phyloP scores from a whole-genome alignment of 2,329 filamentous ascomycete genomes.

The Bipolaris cookei region DNA sequence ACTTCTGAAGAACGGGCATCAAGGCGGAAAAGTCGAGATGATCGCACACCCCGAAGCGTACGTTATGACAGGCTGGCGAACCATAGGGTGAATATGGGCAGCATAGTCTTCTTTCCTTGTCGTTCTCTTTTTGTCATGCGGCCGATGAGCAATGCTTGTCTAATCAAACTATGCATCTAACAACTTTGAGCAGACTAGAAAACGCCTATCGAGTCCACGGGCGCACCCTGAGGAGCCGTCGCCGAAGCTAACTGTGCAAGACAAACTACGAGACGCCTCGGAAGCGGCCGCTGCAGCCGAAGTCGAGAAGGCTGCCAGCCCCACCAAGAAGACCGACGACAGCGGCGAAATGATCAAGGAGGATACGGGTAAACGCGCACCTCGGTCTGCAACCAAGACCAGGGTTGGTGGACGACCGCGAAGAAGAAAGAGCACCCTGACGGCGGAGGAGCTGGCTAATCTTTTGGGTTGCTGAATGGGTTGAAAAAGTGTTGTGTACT shows the following conservation, averaged over 20 bases:
- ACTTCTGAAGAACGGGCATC: slow-evolving; percentile 29
- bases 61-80: slow-evolving; percentile 40
- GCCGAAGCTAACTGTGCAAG: slow-evolving; percentile 53
- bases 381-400: slow-evolving; percentile 51
- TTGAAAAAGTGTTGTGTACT: slow-evolving; percentile 1
- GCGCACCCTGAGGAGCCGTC: slow-evolving; percentile 48
- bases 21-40: slow-evolving; percentile 32
- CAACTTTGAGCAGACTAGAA: slow-evolving; percentile 43
- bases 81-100: slow-evolving; percentile 33
- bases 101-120: slow-evolving; percentile 38
- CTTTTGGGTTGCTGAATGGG: slow-evolving; percentile 38
- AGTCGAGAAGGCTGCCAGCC: slow-evolving; percentile 9
- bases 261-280: slow-evolving; percentile 55
- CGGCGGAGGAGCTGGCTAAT: slow-evolving; percentile 72
- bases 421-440: slow-evolving; percentile 75
- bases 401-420: slow-evolving; percentile 63
- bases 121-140: slow-evolving; percentile 11
- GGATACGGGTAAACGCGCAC: slow-evolving; percentile 31
- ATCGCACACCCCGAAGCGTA: slow-evolving; percentile 46
- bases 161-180: slow-evolving; percentile 26
- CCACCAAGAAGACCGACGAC: slow-evolving; percentile 17
- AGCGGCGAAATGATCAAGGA: slow-evolving; percentile 31
- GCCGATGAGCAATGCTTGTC: slow-evolving; percentile 16
- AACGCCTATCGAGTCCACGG: slow-evolving; percentile 48
- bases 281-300: slow-evolving; percentile 48